phyloP scores from a whole-genome alignment of 345 rosid genomes.

The Eucalyptus marginata region DNA sequence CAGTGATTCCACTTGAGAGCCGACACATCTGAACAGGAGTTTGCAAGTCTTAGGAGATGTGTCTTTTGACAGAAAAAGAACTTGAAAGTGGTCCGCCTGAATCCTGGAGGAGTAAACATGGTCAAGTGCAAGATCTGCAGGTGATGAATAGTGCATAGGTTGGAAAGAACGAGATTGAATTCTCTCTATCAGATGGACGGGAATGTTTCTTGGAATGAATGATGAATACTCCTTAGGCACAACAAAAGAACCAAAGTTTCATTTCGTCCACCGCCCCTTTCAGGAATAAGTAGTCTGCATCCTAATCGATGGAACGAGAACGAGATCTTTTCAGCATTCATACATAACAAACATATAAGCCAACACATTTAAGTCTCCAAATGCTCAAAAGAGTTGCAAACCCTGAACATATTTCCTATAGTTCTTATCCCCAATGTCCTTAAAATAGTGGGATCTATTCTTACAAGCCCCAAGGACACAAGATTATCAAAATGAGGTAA shows the following conservation, averaged over 20 bases:
- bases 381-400: not conserved
- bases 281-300: not conserved
- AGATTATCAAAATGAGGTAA: not conserved
- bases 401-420: not conserved
- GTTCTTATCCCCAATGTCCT: not conserved
- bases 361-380: not conserved
- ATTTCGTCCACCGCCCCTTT: not conserved
- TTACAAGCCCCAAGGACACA: not conserved
- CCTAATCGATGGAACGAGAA: not conserved
- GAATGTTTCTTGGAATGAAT: not conserved
- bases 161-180: accelerated
- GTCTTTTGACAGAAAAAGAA: not conserved
- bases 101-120: not conserved
- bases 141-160: not conserved
- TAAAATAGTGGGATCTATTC: not conserved
- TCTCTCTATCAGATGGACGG: not conserved
- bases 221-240: not conserved
- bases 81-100: not conserved
- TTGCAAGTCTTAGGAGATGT: not conserved
- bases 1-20: not conserved
- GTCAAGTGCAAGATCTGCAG: not conserved
- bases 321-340: not conserved
- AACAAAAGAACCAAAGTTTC: not conserved
- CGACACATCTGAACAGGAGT: not conserved
- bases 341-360: not conserved